phyloP scores from a whole-genome alignment of 768 basidiomycete genomes.

The Tulasnella calospora region DNA sequence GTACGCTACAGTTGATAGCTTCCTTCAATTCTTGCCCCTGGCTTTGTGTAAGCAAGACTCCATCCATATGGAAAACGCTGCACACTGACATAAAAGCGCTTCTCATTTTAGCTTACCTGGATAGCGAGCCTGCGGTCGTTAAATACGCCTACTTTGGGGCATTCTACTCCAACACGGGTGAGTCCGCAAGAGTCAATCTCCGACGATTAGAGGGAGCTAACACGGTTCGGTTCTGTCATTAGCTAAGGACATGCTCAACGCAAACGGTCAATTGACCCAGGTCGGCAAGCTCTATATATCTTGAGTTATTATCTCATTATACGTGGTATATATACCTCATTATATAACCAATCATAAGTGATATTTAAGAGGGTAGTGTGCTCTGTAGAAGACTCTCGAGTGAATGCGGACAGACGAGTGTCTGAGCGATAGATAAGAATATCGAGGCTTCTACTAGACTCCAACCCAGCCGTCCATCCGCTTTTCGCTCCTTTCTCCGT shows the following conservation, averaged over 20 bases:
- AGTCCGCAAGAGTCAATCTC: not conserved
- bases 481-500: no score
- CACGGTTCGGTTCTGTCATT: not conserved
- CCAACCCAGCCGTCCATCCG: no score
- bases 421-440: not conserved
- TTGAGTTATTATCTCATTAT: not conserved
- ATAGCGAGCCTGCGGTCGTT: conserved; percentile 1
- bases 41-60: not conserved
- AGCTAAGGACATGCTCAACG: conserved; percentile 19
- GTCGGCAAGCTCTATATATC: conserved; percentile 16
- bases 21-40: conserved; percentile 8
- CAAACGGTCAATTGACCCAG: conserved; percentile 5
- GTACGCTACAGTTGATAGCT: not conserved
- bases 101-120: not conserved
- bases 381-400: not conserved
- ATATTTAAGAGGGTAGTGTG: not conserved
- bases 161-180: conserved; percentile 13
- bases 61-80: not conserved
- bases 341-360: not conserved
- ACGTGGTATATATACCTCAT: not conserved
- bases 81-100: not conserved
- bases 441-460: not conserved
- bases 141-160: conserved; percentile 22
- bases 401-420: no score
- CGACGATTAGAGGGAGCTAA: not conserved